Conservation (phyloP, 306 rosid genomes). For the Pyrus betulifolia region DNA sequence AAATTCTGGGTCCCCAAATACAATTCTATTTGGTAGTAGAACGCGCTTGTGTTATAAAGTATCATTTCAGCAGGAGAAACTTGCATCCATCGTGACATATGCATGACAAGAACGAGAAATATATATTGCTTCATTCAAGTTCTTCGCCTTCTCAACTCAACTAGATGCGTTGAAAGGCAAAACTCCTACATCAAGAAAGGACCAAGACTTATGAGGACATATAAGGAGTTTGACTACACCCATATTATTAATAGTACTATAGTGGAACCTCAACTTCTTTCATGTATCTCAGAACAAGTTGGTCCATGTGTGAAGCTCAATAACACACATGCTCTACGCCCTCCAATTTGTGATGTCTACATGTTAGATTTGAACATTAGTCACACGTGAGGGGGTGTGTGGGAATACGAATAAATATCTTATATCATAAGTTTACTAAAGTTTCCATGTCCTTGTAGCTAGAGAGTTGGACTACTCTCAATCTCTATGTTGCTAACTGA, state of each 20-base stretch:
- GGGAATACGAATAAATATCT: background rate
- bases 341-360: too few relatives aligned
- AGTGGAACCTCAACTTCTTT: too few relatives aligned
- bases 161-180: background rate
- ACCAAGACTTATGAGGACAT: too few relatives aligned
- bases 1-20: background rate
- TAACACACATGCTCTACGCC: too few relatives aligned
- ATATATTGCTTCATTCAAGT: background rate
- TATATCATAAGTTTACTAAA: too few relatives aligned
- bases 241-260: too few relatives aligned
- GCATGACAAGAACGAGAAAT: background rate
- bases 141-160: background rate
- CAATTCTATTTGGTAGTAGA: too few relatives aligned
- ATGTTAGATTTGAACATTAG: background rate
- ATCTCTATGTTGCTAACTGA: too few relatives aligned
- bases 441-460: background rate
- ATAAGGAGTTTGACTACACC: too few relatives aligned
- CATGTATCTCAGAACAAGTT: too few relatives aligned
- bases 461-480: background rate
- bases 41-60: background rate
- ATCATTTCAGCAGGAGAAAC: background rate
- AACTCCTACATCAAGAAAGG: too few relatives aligned
- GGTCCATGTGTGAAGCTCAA: too few relatives aligned
- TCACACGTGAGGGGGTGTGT: background rate
- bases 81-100: background rate